Evolutionary conservation across 495 filamentous ascomycete genomes (phyloP).

Genomic region (Annulohypoxylon nitens): DNA sequence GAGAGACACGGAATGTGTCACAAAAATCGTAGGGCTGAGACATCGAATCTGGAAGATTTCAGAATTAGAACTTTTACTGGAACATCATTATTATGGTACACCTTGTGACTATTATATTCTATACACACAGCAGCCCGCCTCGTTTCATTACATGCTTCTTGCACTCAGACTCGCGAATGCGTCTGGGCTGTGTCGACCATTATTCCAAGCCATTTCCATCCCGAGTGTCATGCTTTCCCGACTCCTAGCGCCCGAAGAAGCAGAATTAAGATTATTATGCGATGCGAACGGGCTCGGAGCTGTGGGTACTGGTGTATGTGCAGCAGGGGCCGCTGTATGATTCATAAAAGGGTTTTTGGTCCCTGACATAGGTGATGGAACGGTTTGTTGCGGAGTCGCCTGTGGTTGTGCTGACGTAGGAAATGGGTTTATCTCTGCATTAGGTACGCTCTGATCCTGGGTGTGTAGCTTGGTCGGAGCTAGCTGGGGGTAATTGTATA

Average conservation of each 20-base stretch:
- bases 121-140: constrained; percentile 21
- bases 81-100: constrained; percentile 44
- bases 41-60: constrained; percentile 9
- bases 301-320: constrained; percentile 33
- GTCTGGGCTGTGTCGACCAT: constrained; percentile 92
- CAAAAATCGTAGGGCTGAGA: background rate
- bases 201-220: constrained; percentile 73
- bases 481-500: constrained; percentile 85
- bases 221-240: constrained; percentile 90
- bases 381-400: constrained; percentile 33
- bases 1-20: background rate
- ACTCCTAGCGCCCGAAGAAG: constrained; percentile 65
- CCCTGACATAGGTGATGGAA: constrained; percentile 40
- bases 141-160: constrained; percentile 46
- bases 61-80: constrained; percentile 11
- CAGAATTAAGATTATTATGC: constrained; percentile 60
- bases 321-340: constrained; percentile 28
- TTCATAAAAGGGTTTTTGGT: constrained; percentile 65
- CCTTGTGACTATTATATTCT: constrained; percentile 37
- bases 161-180: constrained; percentile 96
- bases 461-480: constrained; percentile 62
- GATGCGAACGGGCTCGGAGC: constrained; percentile 41
- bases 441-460: constrained; percentile 33
- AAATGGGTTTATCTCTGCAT: constrained; percentile 25
- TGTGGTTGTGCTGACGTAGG: constrained; percentile 45